Conservation (phyloP, 2,329 filamentous ascomycete species). For the Canariomyces notabilis region DNA sequence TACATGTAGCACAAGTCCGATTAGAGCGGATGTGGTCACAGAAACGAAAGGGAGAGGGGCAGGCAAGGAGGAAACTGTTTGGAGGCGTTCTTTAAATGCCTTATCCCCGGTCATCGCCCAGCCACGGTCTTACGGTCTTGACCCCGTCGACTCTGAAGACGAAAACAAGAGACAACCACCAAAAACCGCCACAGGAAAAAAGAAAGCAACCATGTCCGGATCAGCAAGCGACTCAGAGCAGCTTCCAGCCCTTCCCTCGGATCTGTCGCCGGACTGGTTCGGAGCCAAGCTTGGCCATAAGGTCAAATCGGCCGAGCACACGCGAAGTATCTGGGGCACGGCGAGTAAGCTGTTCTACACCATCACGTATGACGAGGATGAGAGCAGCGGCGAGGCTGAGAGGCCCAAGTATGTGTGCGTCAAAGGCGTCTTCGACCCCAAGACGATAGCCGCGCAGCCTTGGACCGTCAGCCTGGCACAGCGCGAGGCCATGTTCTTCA, state of each 20-base stretch:
- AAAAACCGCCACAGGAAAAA: neutral
- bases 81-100: no score
- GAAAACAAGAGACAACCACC: no score
- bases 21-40: no score
- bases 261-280: slow-evolving; percentile 28
- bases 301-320: slow-evolving; percentile 24
- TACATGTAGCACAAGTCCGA: no score
- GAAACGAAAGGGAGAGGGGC: no score
- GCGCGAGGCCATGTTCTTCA: slow-evolving; percentile 36
- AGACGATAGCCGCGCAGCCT: slow-evolving; percentile 29
- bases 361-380: slow-evolving; percentile 29
- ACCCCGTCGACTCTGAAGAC: no score
- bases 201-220: neutral
- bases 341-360: slow-evolving; percentile 29
- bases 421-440: slow-evolving; percentile 37
- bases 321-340: slow-evolving; percentile 25
- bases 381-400: slow-evolving; percentile 4
- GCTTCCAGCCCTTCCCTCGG: slow-evolving; percentile 25
- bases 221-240: neutral
- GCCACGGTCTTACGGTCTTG: no score
- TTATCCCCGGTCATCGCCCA: no score
- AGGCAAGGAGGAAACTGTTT: no score
- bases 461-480: slow-evolving; percentile 29
- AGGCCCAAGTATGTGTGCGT: slow-evolving; percentile 30
- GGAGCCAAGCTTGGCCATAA: slow-evolving; percentile 26